Evolutionary conservation across 257 asterid species (phyloP).

Genomic region (Penstemon eatonii): DNA sequence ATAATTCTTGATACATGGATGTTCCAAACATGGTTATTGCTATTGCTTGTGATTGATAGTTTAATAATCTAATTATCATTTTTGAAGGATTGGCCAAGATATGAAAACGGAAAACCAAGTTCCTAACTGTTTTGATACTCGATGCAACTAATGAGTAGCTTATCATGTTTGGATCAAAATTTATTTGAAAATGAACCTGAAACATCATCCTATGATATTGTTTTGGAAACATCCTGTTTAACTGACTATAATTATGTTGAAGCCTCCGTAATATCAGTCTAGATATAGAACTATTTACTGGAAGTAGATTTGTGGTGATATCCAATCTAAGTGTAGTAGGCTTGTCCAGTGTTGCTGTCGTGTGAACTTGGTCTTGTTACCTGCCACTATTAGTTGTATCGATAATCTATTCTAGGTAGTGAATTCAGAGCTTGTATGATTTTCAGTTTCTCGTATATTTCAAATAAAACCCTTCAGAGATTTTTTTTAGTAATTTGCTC

Average conservation of each 20-base stretch:
- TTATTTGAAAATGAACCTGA: constrained; percentile 7
- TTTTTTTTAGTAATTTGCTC: not conserved
- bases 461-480: not conserved
- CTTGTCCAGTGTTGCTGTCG: not conserved
- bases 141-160: constrained; percentile 12
- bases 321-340: not conserved
- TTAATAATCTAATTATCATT: not conserved
- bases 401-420: too few species aligned
- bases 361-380: constrained; percentile 1
- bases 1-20: constrained; percentile 17
- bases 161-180: constrained; percentile 10
- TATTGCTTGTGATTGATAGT: constrained; percentile 2
- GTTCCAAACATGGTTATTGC: constrained; percentile 10
- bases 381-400: not conserved
- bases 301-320: not conserved
- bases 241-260: not conserved
- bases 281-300: not conserved
- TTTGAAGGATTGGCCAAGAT: not conserved
- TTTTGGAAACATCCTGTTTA: not conserved
- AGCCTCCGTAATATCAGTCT: not conserved
- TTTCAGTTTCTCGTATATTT: not conserved
- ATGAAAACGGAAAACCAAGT: not conserved
- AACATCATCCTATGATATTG: not conserved
- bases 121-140: constrained; percentile 9
- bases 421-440: not conserved